Conservation (phyloP, 2,329 filamentous ascomycete species). For the Paramyrothecium roridum region DNA sequence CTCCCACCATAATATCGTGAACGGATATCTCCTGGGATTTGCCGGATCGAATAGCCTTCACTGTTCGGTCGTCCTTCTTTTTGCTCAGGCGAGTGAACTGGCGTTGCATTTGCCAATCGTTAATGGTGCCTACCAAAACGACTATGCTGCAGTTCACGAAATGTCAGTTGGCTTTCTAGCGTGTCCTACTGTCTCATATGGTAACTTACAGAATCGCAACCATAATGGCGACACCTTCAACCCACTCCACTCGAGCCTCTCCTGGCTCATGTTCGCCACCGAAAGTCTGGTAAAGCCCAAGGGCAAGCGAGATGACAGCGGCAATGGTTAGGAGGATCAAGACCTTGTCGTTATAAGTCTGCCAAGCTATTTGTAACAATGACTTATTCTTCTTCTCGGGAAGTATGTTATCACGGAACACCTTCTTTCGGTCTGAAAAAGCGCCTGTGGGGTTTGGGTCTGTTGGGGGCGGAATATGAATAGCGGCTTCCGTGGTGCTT, state of each 20-base stretch:
- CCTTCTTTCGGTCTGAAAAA: slow-evolving; percentile 29
- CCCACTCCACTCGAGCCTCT: slow-evolving; percentile 53
- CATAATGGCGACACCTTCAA: slow-evolving; percentile 63
- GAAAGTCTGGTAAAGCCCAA: slow-evolving; percentile 65
- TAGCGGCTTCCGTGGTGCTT: slow-evolving; percentile 16
- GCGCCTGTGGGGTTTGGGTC: slow-evolving; percentile 14
- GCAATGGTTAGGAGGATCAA: slow-evolving; percentile 63
- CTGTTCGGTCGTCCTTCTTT: slow-evolving; percentile 60
- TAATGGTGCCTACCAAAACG: slow-evolving; percentile 58
- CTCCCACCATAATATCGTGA: slow-evolving; percentile 64
- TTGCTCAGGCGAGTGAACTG: slow-evolving; percentile 60
- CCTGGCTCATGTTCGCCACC: slow-evolving; percentile 35
- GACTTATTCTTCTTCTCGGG: slow-evolving; percentile 8
- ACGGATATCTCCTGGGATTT: slow-evolving; percentile 59
- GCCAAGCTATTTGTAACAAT: slow-evolving; percentile 8
- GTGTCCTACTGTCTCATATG: neutral
- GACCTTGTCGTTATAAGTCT: slow-evolving; percentile 31
- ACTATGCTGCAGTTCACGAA: slow-evolving; percentile 39
- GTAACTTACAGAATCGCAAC: slow-evolving; percentile 47
- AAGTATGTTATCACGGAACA: slow-evolving; percentile 44
- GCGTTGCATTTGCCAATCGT: slow-evolving; percentile 65
- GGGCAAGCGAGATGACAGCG: slow-evolving; percentile 60
- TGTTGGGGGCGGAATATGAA: slow-evolving; percentile 19
- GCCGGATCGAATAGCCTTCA: slow-evolving; percentile 64
- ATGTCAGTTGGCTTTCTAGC: neutral